These are phyloP conservation scores for Cordyceps tenuipes DNA, from an alignment of 2,329 filamentous ascomycete genomes.

Conservation along the genomic window DNA sequence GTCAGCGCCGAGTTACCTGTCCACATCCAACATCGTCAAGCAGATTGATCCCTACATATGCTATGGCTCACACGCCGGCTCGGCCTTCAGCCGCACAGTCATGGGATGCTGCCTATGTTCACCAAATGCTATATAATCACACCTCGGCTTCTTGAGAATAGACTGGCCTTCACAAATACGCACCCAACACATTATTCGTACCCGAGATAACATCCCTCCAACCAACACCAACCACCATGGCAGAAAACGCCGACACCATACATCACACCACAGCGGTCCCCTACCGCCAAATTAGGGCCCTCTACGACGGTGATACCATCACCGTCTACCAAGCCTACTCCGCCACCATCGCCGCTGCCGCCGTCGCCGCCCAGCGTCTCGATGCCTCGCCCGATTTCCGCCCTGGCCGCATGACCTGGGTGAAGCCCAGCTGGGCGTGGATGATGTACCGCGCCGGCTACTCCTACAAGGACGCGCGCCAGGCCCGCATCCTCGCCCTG, in stretches of 20 bases:
- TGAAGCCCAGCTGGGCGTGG: slow-evolving; percentile 56
- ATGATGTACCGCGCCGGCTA: slow-evolving; percentile 57
- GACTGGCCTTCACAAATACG: background rate
- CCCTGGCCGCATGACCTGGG: slow-evolving; percentile 54
- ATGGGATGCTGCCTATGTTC: background rate
- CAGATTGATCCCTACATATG: background rate
- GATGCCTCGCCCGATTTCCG: slow-evolving; percentile 44
- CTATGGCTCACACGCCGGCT: slow-evolving; percentile 1
- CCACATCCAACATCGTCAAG: background rate
- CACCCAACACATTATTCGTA: background rate
- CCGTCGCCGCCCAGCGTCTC: slow-evolving; percentile 42
- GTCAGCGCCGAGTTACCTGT: background rate
- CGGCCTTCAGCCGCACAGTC: slow-evolving; percentile 1
- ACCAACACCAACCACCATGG: background rate
- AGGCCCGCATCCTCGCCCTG: slow-evolving; percentile 49
- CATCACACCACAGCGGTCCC: slow-evolving; percentile 14
- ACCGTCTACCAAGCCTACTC: slow-evolving; percentile 57
- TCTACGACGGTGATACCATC: slow-evolving; percentile 41
- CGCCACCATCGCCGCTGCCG: slow-evolving; percentile 41
- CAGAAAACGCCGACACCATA: background rate
- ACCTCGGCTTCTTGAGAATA: background rate
- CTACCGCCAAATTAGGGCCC: slow-evolving; percentile 45
- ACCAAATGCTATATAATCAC: background rate
- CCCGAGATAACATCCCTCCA: background rate
- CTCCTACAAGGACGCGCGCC: slow-evolving; percentile 45